Evolutionary conservation across 2,329 filamentous ascomycete species (phyloP).

Genomic region (Orbilia ellipsospora): DNA sequence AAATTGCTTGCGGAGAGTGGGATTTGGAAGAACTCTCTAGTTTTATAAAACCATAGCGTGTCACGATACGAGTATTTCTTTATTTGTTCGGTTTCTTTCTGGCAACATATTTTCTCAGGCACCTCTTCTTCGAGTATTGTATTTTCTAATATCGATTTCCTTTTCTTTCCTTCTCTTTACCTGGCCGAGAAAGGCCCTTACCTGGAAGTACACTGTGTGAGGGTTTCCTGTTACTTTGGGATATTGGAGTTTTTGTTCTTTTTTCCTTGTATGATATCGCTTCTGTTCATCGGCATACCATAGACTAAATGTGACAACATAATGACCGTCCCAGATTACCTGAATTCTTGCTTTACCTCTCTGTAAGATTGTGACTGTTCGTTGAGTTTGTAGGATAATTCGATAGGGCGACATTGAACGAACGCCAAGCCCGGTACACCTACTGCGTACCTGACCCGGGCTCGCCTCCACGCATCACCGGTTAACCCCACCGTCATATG

Average conservation of each 20-base stretch:
- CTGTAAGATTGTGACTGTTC: too few species aligned
- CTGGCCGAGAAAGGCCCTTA: constrained; percentile 3
- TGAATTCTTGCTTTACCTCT: too few species aligned
- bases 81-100: neutral
- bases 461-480: too few species aligned
- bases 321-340: neutral
- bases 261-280: constrained; percentile 16
- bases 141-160: constrained; percentile 39
- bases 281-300: constrained; percentile 13
- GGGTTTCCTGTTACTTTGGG: neutral
- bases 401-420: too few species aligned
- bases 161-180: constrained; percentile 2
- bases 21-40: constrained; percentile 8
- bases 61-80: constrained; percentile 18
- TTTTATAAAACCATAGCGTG: constrained; percentile 16
- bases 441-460: too few species aligned
- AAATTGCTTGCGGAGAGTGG: neutral
- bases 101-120: constrained; percentile 5
- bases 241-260: constrained; percentile 20
- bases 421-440: too few species aligned
- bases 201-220: constrained; percentile 3
- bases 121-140: constrained; percentile 35
- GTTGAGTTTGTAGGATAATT: too few species aligned
- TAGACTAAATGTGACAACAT: constrained; percentile 18
- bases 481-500: too few species aligned